Evolutionary conservation across 768 basidiomycete species (phyloP).

Genomic region (Suillus lakei): DNA sequence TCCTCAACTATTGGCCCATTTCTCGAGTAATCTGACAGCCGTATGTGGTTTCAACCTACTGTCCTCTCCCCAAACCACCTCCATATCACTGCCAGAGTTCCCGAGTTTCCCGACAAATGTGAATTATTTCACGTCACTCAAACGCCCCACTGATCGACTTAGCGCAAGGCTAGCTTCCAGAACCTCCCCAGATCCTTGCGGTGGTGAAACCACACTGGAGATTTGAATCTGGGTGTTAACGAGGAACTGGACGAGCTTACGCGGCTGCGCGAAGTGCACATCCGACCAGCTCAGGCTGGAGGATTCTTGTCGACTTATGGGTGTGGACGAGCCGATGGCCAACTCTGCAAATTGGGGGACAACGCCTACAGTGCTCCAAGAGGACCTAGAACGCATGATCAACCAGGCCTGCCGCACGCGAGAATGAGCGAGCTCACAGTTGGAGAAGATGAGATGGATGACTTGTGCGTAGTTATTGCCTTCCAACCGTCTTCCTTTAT

Average conservation of each 20-base stretch:
- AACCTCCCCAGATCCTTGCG: background rate
- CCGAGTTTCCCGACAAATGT: too few species aligned
- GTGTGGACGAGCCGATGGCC: background rate
- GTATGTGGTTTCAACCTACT: background rate
- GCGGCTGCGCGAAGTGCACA: too few species aligned
- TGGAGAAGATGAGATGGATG: background rate
- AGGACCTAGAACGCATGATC: too few species aligned
- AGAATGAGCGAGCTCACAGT: background rate
- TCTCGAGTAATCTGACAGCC: too few species aligned
- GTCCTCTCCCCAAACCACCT: too few species aligned
- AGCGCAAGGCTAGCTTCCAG: background rate
- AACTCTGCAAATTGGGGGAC: background rate
- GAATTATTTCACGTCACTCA: background rate
- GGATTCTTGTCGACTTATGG: background rate
- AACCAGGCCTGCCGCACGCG: too few species aligned
- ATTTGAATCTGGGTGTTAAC: background rate
- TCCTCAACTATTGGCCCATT: too few species aligned
- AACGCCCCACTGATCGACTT: background rate
- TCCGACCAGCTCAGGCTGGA: background rate
- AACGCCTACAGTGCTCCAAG: background rate
- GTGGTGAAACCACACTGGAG: background rate
- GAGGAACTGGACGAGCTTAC: background rate
- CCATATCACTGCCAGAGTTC: too few species aligned
- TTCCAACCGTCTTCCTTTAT: background rate
- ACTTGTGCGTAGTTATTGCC: background rate